Percentiles rank a stretch among this genome's conserved stretches.
phyloP scores from a whole-genome alignment of 192 early-diverging fungal species.

The Podila horticola region DNA sequence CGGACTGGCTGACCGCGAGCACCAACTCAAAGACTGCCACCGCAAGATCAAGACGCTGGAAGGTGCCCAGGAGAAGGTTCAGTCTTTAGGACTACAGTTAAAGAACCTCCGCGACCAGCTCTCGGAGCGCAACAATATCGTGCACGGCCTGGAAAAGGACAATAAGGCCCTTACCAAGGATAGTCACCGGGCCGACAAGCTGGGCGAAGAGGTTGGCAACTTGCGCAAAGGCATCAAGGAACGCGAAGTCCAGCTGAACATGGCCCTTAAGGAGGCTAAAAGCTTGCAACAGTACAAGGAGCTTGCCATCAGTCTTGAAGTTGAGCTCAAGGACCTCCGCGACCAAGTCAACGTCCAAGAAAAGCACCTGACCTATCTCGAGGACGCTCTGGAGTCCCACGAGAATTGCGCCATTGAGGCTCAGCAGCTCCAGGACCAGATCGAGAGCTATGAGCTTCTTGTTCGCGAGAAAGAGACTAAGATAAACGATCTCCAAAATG shows the following conservation, averaged over 20 bases:
- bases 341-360: conserved; percentile 27
- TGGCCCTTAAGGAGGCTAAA: not conserved
- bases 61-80: conserved; percentile 12
- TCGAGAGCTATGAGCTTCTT: conserved; percentile 6
- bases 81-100: conserved; percentile 5
- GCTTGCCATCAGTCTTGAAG: conserved; percentile 5
- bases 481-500: conserved; percentile 2
- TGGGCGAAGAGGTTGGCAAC: conserved; percentile 3
- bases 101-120: conserved; percentile 21
- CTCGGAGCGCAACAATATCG: not conserved
- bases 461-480: conserved; percentile 12
- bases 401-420: conserved; percentile 13
- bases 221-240: conserved; percentile 16
- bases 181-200: not conserved
- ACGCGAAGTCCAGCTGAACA: conserved; percentile 11
- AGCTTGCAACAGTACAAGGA: not conserved
- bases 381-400: conserved; percentile 19
- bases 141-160: conserved; percentile 8
- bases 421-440: conserved; percentile 15
- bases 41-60: conserved; percentile 18
- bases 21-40: conserved; percentile 19
- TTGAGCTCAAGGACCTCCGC: conserved; percentile 21
- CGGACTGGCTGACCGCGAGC: conserved; percentile 8
- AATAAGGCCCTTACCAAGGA: conserved; percentile 5
- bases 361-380: conserved; percentile 37